Percentiles rank a stretch among this genome's conserved stretches.
These are phyloP conservation scores for Malassezia japonica DNA, from an alignment of 1,284 basidiomycete species.

Conservation along the genomic window DNA sequence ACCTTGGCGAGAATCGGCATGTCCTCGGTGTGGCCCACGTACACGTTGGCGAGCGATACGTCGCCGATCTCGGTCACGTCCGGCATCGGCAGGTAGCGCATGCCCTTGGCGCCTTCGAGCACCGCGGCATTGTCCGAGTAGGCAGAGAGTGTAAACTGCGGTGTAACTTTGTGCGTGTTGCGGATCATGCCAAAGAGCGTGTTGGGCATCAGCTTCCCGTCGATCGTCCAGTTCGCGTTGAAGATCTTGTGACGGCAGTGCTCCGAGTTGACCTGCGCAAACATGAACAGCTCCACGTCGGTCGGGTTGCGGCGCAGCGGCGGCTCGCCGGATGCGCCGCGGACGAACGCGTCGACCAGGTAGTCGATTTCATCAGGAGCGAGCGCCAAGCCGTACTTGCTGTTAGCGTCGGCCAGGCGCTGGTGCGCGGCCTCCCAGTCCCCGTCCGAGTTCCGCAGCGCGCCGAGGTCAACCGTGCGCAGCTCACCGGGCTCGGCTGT, in stretches of 20 bases:
- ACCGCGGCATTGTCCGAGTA: constrained; percentile 99
- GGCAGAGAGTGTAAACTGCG: constrained; percentile 70
- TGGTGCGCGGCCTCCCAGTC: constrained; percentile 31
- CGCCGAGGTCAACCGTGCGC: constrained; percentile 57
- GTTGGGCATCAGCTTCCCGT: constrained; percentile 60
- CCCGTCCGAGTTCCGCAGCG: constrained; percentile 14
- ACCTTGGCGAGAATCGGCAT: constrained; percentile 93
- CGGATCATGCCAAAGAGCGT: constrained; percentile 96
- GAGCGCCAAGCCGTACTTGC: constrained; percentile 77
- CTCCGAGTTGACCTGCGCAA: constrained; percentile 98
- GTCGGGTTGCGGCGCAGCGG: constrained; percentile 53
- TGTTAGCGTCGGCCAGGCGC: constrained; percentile 66
- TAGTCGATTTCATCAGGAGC: constrained; percentile 85
- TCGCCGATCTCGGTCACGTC: constrained; percentile 9
- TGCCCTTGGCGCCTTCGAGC: constrained; percentile 64
- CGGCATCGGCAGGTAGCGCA: constrained; percentile 65
- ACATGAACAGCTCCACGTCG: constrained; percentile 99
- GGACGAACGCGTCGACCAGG: constrained; percentile 76
- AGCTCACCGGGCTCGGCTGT: constrained; percentile 63
- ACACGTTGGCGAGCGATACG: constrained; percentile 15
- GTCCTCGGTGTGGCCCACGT: constrained; percentile 45
- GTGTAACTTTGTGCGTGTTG: constrained; percentile 76
- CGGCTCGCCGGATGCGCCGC: constrained; percentile 33
- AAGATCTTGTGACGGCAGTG: constrained; percentile 99
- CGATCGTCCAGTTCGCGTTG: constrained; percentile 91